Conservation (phyloP, 306 rosid species). For the Benincasa hispida region DNA sequence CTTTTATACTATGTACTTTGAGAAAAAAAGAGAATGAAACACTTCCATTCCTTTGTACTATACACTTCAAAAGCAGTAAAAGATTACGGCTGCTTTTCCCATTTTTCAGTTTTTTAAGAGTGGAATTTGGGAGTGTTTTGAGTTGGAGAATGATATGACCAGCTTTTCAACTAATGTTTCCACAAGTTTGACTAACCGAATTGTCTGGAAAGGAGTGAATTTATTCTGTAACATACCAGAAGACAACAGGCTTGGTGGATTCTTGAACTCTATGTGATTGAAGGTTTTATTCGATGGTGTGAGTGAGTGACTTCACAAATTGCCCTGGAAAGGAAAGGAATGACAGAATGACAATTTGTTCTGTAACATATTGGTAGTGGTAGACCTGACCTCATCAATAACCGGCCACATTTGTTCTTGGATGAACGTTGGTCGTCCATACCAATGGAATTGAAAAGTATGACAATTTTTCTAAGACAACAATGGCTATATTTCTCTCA, state of each 20-base stretch:
- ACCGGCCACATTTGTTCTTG: conserved; percentile 58
- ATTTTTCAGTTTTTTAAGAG: not conserved
- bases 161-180: no score
- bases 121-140: not conserved
- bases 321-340: no score
- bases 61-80: not conserved
- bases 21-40: not conserved
- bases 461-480: not conserved
- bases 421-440: conserved; percentile 83
- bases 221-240: no score
- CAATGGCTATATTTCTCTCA: not conserved
- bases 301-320: not conserved
- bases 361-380: not conserved
- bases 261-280: not conserved
- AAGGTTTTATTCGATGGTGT: not conserved
- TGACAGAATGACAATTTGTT: not conserved
- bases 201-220: no score
- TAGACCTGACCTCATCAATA: not conserved
- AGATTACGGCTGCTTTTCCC: not conserved
- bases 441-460: not conserved
- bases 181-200: no score
- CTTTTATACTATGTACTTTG: not conserved
- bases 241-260: not conserved
- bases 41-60: not conserved
- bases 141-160: not conserved